These are phyloP conservation scores for Aspergillus sparsus DNA, from an alignment of 495 filamentous ascomycete genomes.

Conservation along the genomic window DNA sequence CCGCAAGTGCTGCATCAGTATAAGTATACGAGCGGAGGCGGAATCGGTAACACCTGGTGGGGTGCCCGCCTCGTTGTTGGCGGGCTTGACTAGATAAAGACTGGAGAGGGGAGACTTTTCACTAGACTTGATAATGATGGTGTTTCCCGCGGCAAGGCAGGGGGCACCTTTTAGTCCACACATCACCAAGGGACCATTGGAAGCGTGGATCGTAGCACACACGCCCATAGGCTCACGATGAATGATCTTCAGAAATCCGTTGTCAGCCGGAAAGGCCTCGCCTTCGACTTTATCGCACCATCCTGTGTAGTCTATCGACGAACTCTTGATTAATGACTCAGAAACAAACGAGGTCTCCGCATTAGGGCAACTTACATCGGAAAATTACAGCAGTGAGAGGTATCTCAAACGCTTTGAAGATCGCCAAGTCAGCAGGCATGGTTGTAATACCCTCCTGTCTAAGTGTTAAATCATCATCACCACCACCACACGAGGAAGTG, in stretches of 20 bases:
- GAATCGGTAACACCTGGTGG: too few species aligned
- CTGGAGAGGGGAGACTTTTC: conserved; percentile 44
- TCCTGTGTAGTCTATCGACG: neutral
- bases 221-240: conserved; percentile 16
- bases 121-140: conserved; percentile 52
- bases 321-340: neutral
- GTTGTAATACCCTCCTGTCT: too few species aligned
- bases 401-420: too few species aligned
- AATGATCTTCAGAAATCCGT: neutral
- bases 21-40: too few species aligned
- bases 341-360: neutral
- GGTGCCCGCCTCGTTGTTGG: neutral
- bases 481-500: too few species aligned
- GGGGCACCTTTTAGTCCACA: conserved; percentile 40
- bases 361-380: neutral
- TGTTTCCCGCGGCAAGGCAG: conserved; percentile 53
- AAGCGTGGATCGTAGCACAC: conserved; percentile 15
- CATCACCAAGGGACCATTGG: conserved; percentile 23
- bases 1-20: too few species aligned
- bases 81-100: neutral
- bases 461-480: too few species aligned
- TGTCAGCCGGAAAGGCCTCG: neutral
- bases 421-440: too few species aligned
- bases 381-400: too few species aligned
- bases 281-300: neutral